Percentiles rank a stretch among this genome's conserved stretches.
These are phyloP conservation scores for Chalciporus piperatus DNA, from an alignment of 768 basidiomycete genomes.

Conservation along the genomic window DNA sequence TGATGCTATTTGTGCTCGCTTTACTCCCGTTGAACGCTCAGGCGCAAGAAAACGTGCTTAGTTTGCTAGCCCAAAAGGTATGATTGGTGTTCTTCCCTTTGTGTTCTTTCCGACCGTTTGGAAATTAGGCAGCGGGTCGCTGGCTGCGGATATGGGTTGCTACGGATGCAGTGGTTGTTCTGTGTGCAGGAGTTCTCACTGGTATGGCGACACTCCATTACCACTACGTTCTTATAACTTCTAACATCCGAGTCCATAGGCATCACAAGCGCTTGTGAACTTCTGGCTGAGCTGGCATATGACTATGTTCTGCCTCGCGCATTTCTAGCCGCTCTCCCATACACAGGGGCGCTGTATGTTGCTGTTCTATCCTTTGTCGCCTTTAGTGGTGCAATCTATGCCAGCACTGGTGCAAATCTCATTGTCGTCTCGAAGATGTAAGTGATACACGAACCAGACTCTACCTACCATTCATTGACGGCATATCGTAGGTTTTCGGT, in stretches of 20 bases:
- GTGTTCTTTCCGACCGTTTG: background rate
- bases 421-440: conserved; percentile 58
- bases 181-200: conserved; percentile 70
- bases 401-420: conserved; percentile 52
- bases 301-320: conserved; percentile 57
- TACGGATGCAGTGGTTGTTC: conserved; percentile 65
- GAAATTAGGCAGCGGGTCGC: conserved; percentile 48
- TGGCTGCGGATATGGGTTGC: conserved; percentile 66
- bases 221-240: background rate
- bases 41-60: conserved; percentile 57
- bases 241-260: conserved; percentile 32
- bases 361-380: conserved; percentile 48
- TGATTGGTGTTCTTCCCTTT: background rate
- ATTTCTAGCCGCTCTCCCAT: conserved; percentile 47
- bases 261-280: conserved; percentile 56
- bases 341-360: conserved; percentile 51
- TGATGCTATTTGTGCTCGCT: conserved; percentile 61
- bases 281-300: conserved; percentile 54
- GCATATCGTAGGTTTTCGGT: conserved; percentile 52
- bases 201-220: conserved; percentile 34
- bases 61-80: conserved; percentile 58
- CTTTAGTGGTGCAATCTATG: conserved; percentile 55
- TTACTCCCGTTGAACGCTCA: conserved; percentile 52
- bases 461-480: background rate
- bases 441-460: conserved; percentile 6